Base-by-base conservation (phyloP, 129 eudicot species). In the Oenanthe sinensis region DNA sequence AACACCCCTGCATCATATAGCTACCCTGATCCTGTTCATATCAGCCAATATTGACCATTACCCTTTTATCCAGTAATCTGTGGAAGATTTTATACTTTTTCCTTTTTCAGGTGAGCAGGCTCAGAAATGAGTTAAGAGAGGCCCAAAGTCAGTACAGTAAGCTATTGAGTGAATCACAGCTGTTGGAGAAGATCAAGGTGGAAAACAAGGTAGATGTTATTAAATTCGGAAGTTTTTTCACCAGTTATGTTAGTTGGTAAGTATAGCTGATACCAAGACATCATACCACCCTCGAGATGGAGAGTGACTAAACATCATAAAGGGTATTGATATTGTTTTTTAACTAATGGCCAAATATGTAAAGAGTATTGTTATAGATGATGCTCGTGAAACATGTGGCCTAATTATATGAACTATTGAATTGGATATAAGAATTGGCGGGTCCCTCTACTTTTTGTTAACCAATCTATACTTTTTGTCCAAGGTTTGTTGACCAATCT, bases 111-210 rank as follows among this genome's bases (percentile, higher is more conserved):
- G 86, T 84, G 63, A 67, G 43, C 49, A 72, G 70, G 43, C 91
- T 92, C 28, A 75, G 30, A 81, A 54, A 74, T 15, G 90, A 86
- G 55, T 75, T 92, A 36, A 74, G 48, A 54, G 88, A 84, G 71
- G 97, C 87, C 26, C 84, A 85, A 71, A 77, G 72, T 8, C 88
- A 79, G 78, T 88, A 88, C 76, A 60, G 77, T 71, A 82, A 80
- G 28, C 63, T 90, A 82, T 78, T 87, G 50, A 81, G 77, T 7
- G 86, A 90, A 58, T 72, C 84, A 79, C 72, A 71, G 76, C 1
- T 36, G 40, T 30, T 90, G 79, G 96, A 88, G 83, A 85, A 81
- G 33, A 82, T 78, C 47, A 84, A 89, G 62, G 75, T n/a, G 49
- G 90, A 83, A 77, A 85, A 69, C 13, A 48, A 39, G 46, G 82